phyloP scores from a whole-genome alignment of 345 rosid species.

The Corchorus capsularis region DNA sequence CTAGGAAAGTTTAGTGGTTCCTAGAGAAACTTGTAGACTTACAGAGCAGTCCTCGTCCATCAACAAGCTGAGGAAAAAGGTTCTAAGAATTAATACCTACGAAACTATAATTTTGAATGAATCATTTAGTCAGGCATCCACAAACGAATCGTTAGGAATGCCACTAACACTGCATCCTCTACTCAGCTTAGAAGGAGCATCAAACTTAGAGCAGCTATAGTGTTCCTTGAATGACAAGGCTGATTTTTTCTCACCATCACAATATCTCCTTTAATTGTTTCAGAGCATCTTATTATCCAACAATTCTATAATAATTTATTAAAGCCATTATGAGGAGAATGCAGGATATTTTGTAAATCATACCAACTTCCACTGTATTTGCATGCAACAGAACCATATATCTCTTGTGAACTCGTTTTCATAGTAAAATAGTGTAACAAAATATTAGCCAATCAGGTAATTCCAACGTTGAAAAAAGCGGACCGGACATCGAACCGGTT shows the following conservation, averaged over 20 bases:
- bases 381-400: background rate
- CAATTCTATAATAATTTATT: background rate
- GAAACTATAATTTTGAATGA: background rate
- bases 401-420: background rate
- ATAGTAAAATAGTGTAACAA: background rate
- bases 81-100: background rate
- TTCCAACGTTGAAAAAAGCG: too few relatives aligned
- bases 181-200: background rate
- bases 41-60: background rate
- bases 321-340: background rate
- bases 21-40: background rate
- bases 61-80: background rate
- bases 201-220: background rate
- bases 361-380: background rate
- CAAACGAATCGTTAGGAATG: background rate
- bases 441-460: background rate
- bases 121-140: background rate
- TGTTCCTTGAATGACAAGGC: background rate
- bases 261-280: background rate
- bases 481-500: too few relatives aligned
- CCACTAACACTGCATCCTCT: background rate
- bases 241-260: background rate
- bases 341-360: background rate
- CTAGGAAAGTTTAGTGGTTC: background rate
- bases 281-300: background rate